Percentiles rank a stretch among this genome's conserved stretches.
Conservation (phyloP, 768 basidiomycete species). For the Podaxis carcinomalis region DNA sequence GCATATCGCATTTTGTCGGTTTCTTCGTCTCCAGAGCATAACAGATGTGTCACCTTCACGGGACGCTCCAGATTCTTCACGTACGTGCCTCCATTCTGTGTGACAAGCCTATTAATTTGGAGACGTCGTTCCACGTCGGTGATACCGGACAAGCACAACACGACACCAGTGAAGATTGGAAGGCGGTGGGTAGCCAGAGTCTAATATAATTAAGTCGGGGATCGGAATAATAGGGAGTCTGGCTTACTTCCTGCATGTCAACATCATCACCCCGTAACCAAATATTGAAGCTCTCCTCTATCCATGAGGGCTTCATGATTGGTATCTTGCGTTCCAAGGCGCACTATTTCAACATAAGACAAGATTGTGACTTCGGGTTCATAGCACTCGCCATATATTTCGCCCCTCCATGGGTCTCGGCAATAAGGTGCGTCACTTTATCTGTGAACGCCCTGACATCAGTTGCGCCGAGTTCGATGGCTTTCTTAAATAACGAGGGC, state of each 20-base stretch:
- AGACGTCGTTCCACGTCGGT: constrained; percentile 56
- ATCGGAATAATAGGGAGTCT: neutral
- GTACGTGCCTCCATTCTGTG: constrained; percentile 60
- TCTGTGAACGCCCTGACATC: constrained; percentile 74
- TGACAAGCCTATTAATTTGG: constrained; percentile 60
- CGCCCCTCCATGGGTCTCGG: constrained; percentile 71
- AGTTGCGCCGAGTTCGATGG: constrained; percentile 75
- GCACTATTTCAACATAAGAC: constrained; percentile 46
- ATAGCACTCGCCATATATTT: constrained; percentile 66
- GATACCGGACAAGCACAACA: constrained; percentile 74
- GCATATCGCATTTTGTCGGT: constrained; percentile 80
- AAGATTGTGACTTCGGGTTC: constrained; percentile 2
- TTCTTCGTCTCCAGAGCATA: constrained; percentile 66
- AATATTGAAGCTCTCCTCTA: constrained; percentile 60
- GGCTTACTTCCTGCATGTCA: constrained; percentile 55
- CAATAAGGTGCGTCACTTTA: constrained; percentile 83
- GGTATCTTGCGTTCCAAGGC: constrained; percentile 79
- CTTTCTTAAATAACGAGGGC: constrained; percentile 72
- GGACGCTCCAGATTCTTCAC: constrained; percentile 74
- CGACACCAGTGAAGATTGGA: constrained; percentile 66
- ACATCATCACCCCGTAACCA: constrained; percentile 85
- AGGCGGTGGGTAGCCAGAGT: constrained; percentile 58
- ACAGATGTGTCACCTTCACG: constrained; percentile 77
- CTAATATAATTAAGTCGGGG: constrained; percentile 28
- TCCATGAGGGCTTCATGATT: constrained; percentile 76